A percentile compares a stretch with the other conserved stretches of the same genome.
Evolutionary conservation across 768 basidiomycete genomes (phyloP).

Genomic region (Chlorophyllum brunneum): DNA sequence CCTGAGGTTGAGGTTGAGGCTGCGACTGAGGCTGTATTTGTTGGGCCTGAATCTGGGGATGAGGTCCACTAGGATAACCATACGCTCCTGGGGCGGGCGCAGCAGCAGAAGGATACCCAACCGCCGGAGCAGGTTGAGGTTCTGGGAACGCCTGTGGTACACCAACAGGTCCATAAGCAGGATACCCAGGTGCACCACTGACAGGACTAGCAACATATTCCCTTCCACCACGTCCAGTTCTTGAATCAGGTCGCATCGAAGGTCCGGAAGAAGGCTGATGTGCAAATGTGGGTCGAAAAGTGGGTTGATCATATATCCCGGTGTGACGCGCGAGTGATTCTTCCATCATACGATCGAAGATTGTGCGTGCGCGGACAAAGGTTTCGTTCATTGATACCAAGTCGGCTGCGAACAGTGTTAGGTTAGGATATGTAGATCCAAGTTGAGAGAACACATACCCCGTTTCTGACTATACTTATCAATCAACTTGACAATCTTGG

Average conservation of each 20-base stretch:
- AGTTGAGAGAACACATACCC: constrained; percentile 26
- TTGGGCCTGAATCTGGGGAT: not conserved
- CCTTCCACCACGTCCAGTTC: not conserved
- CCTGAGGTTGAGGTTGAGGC: constrained; percentile 15
- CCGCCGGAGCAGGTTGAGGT: constrained; percentile 2
- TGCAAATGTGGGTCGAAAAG: constrained; percentile 15
- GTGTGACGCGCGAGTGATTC: constrained; percentile 77
- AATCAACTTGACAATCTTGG: constrained; percentile 94
- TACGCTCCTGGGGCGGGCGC: too few relatives aligned
- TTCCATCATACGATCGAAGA: constrained; percentile 94
- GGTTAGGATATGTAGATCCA: not conserved
- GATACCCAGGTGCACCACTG: not conserved
- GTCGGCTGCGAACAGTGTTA: constrained; percentile 55
- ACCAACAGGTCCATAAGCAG: constrained; percentile 7
- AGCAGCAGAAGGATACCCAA: constrained; percentile 6
- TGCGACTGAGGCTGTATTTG: constrained; percentile 16
- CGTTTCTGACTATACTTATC: constrained; percentile 97
- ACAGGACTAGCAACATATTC: constrained; percentile 12
- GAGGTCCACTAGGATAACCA: not conserved
- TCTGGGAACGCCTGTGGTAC: constrained; percentile 13
- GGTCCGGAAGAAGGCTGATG: not conserved
- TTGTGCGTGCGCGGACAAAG: constrained; percentile 82
- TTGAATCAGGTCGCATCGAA: constrained; percentile 18
- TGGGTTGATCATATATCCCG: constrained; percentile 52
- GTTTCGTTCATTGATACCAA: constrained; percentile 93